These are phyloP conservation scores for Bipolaris zeicola DNA, from an alignment of 2,329 filamentous ascomycete species.

Conservation along the genomic window DNA sequence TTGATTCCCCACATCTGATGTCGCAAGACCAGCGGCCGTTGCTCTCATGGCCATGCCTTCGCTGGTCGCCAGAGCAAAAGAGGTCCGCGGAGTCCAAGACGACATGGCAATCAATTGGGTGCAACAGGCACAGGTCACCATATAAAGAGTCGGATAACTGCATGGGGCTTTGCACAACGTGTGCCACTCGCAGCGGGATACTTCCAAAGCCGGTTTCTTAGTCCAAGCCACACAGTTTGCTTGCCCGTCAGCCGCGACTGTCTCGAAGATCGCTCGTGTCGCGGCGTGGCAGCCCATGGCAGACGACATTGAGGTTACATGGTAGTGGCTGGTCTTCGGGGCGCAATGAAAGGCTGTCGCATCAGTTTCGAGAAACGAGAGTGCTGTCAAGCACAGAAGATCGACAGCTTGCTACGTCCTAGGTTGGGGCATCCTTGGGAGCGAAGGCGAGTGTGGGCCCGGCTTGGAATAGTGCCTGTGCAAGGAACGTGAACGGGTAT, in stretches of 20 bases:
- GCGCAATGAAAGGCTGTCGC: not conserved
- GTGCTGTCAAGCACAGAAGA: not conserved
- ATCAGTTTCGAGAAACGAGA: not conserved
- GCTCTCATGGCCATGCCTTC: not conserved
- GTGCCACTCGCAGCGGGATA: conserved; percentile 3
- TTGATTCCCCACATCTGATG: not conserved
- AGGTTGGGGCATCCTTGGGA: not conserved
- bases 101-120: conserved; percentile 1
- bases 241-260: not conserved
- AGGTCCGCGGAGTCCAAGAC: conserved; percentile 11
- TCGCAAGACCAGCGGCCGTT: not conserved
- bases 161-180: conserved; percentile 12
- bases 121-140: not conserved
- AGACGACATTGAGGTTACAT: not conserved
- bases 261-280: conserved; percentile 9
- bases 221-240: not conserved
- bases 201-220: conserved; percentile 16
- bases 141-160: conserved; percentile 17
- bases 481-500: conserved; percentile 4
- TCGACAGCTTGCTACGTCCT: conserved; percentile 1
- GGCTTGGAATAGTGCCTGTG: conserved; percentile 3
- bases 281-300: conserved; percentile 1
- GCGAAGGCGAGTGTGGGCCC: not conserved
- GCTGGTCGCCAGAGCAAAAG: not conserved
- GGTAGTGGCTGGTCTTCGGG: not conserved